Base-by-base conservation (phyloP, 2,329 filamentous ascomycete genomes). In the Aspergillus versicolor region DNA sequence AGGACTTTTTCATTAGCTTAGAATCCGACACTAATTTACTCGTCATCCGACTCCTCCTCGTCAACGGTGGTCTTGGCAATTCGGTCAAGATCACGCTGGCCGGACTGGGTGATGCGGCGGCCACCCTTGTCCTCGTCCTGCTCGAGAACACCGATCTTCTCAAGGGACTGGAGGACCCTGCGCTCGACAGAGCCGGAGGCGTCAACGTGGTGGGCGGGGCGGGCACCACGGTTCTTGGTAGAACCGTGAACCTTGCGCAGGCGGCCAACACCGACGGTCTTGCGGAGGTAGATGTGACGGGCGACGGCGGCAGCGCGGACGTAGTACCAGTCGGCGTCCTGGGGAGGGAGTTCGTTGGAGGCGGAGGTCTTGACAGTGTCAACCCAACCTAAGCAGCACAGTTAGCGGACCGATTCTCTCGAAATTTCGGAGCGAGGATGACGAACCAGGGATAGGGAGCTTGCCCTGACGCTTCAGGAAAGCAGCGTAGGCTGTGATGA, bases 121-220 rank as follows among this genome's bases (percentile, higher is more conserved):
- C 94, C 94, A 81, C 94, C 94, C 87, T 96, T 96, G 70, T 97
- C 93, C 86, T 97, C 93, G 73, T 97, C 93, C 76, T 90, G 84
- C 89, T 99, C 94, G 64, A 99, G 84, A 71, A 99, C 92, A 80
- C 93, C 92, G 74, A 99, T 97, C 90, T 97, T 97, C 90, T 97
- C 94, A 59, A 99, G 90, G 63, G 92, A 84, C 86, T 99, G 94
- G 79, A 97, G 83, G 77, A 96, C 85, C 86, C 97, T 97, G 81
- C 94, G 92, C 86, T 99, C 94, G 71, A 99, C 92, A 76, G 87
- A 88, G 79, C 93, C 93, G 70, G 88, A 92, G 79, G 92, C 94
- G 77, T 97, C 90, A 73, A 96, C 91, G 86, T 99, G 94, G 82
- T 96, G 88, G 66, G 88, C 91, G 77, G 94, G 94, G 70, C 89